Evolutionary conservation across 2,329 filamentous ascomycete genomes (phyloP).

Genomic region (Aspergillus luchuensis): DNA sequence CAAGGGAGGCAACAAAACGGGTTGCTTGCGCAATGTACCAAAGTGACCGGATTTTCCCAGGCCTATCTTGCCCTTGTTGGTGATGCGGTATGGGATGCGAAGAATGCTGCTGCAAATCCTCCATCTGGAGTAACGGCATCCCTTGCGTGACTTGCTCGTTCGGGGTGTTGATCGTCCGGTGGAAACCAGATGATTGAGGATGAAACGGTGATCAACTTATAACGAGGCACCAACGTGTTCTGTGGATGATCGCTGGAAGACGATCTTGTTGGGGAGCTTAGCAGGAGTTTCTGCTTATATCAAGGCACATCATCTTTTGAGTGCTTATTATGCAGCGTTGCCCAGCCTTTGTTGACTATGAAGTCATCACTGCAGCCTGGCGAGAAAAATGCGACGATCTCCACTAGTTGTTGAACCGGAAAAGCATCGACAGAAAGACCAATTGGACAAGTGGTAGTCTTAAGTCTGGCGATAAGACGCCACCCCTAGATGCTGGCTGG

Average conservation of each 20-base stretch:
- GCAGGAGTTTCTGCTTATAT: background rate
- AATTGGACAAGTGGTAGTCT: background rate
- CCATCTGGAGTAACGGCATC: slow-evolving; percentile 4
- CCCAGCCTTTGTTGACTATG: background rate
- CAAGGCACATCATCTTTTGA: background rate
- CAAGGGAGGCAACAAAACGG: background rate
- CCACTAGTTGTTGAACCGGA: background rate
- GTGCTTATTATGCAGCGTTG: background rate
- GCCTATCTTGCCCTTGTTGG: slow-evolving; percentile 9
- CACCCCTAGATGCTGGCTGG: background rate
- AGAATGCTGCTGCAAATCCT: slow-evolving; percentile 10
- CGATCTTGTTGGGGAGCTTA: no score
- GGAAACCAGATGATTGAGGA: background rate
- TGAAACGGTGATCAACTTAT: background rate
- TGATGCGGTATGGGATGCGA: slow-evolving; percentile 4
- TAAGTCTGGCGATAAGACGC: background rate
- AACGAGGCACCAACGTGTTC: background rate
- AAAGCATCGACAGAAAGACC: background rate
- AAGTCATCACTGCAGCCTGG: background rate
- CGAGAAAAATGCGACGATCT: background rate
- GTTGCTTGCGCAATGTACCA: slow-evolving; percentile 7
- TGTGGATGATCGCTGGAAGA: background rate
- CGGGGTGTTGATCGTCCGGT: background rate
- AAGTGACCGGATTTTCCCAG: background rate
- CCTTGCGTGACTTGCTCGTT: slow-evolving; percentile 1